Percentiles rank a stretch among this genome's conserved stretches.
Conservation (phyloP, 2,329 filamentous ascomycete genomes). For the Apiospora kogelbergensis region DNA sequence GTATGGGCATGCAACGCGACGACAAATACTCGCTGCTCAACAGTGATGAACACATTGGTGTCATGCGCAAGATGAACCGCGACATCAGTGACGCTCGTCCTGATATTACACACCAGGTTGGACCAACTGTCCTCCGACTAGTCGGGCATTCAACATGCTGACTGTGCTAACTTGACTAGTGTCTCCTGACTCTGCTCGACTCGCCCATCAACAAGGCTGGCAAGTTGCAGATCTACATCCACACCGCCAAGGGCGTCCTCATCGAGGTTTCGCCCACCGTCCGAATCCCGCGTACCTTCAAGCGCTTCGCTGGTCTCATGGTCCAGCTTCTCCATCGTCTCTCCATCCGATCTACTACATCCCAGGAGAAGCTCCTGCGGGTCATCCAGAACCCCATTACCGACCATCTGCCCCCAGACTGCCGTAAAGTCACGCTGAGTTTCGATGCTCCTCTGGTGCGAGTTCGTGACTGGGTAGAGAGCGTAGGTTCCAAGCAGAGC, state of each 20-base stretch:
- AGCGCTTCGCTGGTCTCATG: conserved; percentile 98
- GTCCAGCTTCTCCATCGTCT: conserved; percentile 94
- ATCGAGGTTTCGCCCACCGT: conserved; percentile 99
- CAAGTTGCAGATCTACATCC: conserved; percentile 96
- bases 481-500: conserved; percentile 79
- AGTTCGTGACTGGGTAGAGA: conserved; percentile 84
- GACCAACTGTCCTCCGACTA: conserved; percentile 29
- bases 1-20: conserved; percentile 67
- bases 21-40: conserved; percentile 98
- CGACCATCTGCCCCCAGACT: conserved; percentile 94
- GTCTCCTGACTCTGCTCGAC: conserved; percentile 92
- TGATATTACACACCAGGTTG: conserved; percentile 97
- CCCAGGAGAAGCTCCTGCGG: conserved; percentile 94
- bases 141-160: conserved; percentile 47
- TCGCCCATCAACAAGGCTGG: conserved; percentile 98
- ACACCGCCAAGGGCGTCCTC: conserved; percentile 93
- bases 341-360: conserved; percentile 94
- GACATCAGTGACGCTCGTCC: conserved; percentile 97
- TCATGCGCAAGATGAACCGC: conserved; percentile 99
- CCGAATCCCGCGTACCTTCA: conserved; percentile 96
- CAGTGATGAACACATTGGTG: conserved; percentile 97
- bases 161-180: conserved; percentile 56
- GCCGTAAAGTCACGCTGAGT: conserved; percentile 94
- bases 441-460: conserved; percentile 88
- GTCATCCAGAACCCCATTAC: conserved; percentile 99